Evolutionary conservation across 2,329 filamentous ascomycete genomes (phyloP).

Genomic region (Knoxdaviesia proteae): DNA sequence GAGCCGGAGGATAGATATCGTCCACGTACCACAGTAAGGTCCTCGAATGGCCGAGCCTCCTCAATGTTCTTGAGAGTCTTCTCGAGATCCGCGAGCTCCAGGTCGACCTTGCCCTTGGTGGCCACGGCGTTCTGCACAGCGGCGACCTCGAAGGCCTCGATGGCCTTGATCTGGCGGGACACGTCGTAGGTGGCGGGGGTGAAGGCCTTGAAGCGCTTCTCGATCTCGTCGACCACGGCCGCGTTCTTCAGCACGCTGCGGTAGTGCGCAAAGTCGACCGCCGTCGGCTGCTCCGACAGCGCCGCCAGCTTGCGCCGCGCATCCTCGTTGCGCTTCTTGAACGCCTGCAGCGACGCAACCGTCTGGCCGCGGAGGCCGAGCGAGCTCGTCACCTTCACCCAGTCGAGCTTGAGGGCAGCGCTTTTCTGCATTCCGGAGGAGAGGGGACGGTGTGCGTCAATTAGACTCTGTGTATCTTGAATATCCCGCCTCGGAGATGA

Average conservation of each 20-base stretch:
- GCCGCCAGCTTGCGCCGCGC: slow-evolving; percentile 79
- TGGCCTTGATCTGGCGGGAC: slow-evolving; percentile 83
- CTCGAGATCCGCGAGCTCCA: slow-evolving; percentile 81
- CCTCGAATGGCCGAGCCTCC: slow-evolving; percentile 83
- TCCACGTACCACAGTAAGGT: slow-evolving; percentile 81
- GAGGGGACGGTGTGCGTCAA: slow-evolving; percentile 3
- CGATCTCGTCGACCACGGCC: slow-evolving; percentile 86
- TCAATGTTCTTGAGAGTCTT: slow-evolving; percentile 96
- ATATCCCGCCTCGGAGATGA: slow-evolving; percentile 8
- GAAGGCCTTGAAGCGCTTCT: slow-evolving; percentile 84
- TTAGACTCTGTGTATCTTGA: no score
- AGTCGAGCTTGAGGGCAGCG: slow-evolving; percentile 98
- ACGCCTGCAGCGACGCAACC: slow-evolving; percentile 71
- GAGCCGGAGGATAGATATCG: no score
- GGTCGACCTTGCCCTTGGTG: slow-evolving; percentile 89
- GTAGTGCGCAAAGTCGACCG: slow-evolving; percentile 88
- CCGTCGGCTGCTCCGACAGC: slow-evolving; percentile 66
- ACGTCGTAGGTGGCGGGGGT: slow-evolving; percentile 90
- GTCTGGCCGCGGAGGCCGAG: slow-evolving; percentile 94
- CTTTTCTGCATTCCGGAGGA: slow-evolving; percentile 48
- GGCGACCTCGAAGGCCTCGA: slow-evolving; percentile 94
- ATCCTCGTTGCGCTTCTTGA: slow-evolving; percentile 99
- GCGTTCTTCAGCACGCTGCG: slow-evolving; percentile 86
- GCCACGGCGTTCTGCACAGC: slow-evolving; percentile 91
- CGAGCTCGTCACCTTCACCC: slow-evolving; percentile 82